These are phyloP conservation scores for Saprolegnia diclina DNA, from an alignment of 352 stramenopile species.

Conservation along the genomic window DNA sequence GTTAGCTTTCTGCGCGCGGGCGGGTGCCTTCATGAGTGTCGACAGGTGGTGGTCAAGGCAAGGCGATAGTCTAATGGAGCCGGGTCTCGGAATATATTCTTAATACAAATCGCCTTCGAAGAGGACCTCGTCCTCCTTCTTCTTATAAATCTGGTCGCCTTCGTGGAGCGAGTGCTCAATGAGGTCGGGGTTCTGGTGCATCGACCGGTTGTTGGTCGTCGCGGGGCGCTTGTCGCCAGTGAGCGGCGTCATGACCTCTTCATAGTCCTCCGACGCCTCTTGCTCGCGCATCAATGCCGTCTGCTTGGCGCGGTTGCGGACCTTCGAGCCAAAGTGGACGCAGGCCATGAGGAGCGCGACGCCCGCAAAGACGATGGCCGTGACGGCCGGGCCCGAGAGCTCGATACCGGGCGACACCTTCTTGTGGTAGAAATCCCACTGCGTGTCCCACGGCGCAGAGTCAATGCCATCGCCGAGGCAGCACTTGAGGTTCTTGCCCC, in stretches of 20 bases:
- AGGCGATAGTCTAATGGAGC: neutral
- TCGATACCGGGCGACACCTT: slow-evolving; percentile 41
- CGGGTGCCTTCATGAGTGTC: too few species aligned
- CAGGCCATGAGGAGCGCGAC: slow-evolving; percentile 74
- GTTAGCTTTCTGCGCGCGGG: too few species aligned
- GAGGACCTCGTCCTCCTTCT: slow-evolving; percentile 74
- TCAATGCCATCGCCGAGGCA: slow-evolving; percentile 36
- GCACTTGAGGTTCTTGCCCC: slow-evolving; percentile 77
- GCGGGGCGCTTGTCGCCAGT: slow-evolving; percentile 66
- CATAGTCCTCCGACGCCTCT: slow-evolving; percentile 84
- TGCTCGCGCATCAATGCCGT: slow-evolving; percentile 84
- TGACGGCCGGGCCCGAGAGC: slow-evolving; percentile 64
- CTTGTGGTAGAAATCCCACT: slow-evolving; percentile 64
- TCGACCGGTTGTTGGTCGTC: slow-evolving; percentile 27
- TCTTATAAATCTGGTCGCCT: slow-evolving; percentile 84
- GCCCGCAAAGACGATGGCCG: slow-evolving; percentile 72
- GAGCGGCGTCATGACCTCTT: slow-evolving; percentile 87
- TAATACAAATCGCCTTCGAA: slow-evolving; percentile 86
- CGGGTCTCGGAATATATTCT: slow-evolving; percentile 1
- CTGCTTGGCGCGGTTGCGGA: slow-evolving; percentile 68
- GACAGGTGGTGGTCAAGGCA: too few species aligned
- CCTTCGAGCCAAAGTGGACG: slow-evolving; percentile 80
- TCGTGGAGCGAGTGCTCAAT: slow-evolving; percentile 82
- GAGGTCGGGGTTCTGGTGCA: slow-evolving; percentile 45
- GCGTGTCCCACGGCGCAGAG: slow-evolving; percentile 62